phyloP scores from a whole-genome alignment of 2,329 filamentous ascomycete species.

The Fonsecaea nubica region DNA sequence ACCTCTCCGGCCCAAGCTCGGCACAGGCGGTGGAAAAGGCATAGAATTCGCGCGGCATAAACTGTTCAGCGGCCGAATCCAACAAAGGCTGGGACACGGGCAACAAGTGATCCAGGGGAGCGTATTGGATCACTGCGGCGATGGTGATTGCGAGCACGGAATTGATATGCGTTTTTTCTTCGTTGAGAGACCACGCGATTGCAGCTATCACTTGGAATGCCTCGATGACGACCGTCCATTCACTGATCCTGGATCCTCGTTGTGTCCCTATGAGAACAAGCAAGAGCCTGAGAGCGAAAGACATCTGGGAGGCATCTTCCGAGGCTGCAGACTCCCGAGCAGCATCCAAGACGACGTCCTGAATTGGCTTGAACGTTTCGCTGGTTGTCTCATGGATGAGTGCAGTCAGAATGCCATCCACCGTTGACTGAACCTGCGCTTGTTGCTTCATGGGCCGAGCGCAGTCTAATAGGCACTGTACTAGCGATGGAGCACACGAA shows the following conservation, averaged over 20 bases:
- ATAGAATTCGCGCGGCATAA: constrained; percentile 75
- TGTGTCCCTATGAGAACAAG: constrained; percentile 78
- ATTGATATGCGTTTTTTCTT: constrained; percentile 32
- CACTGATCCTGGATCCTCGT: constrained; percentile 73
- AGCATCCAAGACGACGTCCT: constrained; percentile 66
- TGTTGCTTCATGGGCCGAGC: constrained; percentile 53
- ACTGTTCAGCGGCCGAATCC: constrained; percentile 68
- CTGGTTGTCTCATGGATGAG: constrained; percentile 80
- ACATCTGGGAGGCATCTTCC: constrained; percentile 47
- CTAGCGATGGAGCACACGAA: constrained; percentile 61
- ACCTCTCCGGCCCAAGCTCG: constrained; percentile 74
- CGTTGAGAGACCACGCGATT: constrained; percentile 32
- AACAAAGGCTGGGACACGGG: constrained; percentile 71
- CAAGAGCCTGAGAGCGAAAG: constrained; percentile 65
- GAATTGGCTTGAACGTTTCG: constrained; percentile 74
- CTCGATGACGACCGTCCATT: constrained; percentile 73
- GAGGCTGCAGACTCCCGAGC: constrained; percentile 41
- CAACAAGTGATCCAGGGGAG: constrained; percentile 79
- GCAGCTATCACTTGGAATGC: constrained; percentile 61
- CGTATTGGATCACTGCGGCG: constrained; percentile 74
- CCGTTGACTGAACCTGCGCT: constrained; percentile 52
- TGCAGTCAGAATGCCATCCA: constrained; percentile 78
- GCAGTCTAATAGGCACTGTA: constrained; percentile 58
- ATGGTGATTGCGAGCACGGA: constrained; percentile 54
- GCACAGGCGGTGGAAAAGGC: constrained; percentile 84